Base-by-base conservation (phyloP, 2,329 filamentous ascomycete species). In the Hawksworthiomyces lignivorus region DNA sequence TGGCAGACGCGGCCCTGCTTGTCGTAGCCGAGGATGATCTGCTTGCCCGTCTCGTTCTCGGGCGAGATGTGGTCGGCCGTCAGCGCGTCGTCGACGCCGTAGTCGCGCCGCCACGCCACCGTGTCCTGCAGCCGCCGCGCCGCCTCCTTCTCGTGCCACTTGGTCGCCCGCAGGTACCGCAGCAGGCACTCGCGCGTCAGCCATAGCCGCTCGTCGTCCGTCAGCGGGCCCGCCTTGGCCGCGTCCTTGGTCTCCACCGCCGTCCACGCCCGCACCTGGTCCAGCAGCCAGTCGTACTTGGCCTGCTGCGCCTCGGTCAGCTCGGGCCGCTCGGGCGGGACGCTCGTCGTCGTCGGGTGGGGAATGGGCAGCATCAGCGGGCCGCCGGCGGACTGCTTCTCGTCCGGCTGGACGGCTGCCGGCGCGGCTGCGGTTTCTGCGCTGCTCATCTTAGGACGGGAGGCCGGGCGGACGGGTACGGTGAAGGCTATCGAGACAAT, bases 21-120 rank as follows among this genome's bases (percentile, higher is more conserved):
- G 66, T 98, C 92, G 63, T 80, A 98, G 31, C 92, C 92, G 17
- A 92, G 63, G 44, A 94, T 73, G 44, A 95, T 73, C 62, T 97
- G 90, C 70, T 98, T 98, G 52, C 92, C 92, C 9, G 90, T 97
- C 67, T 90, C 88, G 62, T 96, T 94, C 69, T 98, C 92, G 11
- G 85, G 80, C 1, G 84, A 87, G 56, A 97, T 90, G 64, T 94
- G 84, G 8, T 96, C 89, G 9, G 84, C 72, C 0, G 87, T 89
- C 56, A 88, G 76, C 40, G 75, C 80, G 47, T 84, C 77, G 47
- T 85, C 77, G 44, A 94, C 72, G 36, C 87, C 88, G 57, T 94
- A 98, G 57, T 95, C 88, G 43, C 90, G 77, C 35, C 92, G 80
- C 92, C 92, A 98, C 46, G 77, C 74, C 44, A 97, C 66, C 0